Conservation (phyloP, 2,329 filamentous ascomycete species). For the Colletotrichum scovillei region DNA sequence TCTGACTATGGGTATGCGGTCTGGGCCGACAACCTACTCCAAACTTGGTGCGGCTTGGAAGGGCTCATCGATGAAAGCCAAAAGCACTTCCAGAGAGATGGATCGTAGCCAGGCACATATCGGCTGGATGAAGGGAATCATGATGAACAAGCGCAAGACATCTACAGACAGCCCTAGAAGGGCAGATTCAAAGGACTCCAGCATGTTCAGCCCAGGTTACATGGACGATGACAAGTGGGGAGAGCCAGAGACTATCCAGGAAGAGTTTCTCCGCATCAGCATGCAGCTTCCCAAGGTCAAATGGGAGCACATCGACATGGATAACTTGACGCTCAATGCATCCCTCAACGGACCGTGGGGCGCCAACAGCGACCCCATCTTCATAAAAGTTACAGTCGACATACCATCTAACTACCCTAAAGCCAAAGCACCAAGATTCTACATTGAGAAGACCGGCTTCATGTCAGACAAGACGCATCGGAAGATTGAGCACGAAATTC, state of each 20-base stretch:
- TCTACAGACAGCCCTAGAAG: slow-evolving; percentile 58
- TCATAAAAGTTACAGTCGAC: slow-evolving; percentile 70
- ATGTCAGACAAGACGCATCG: slow-evolving; percentile 68
- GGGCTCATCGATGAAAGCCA: slow-evolving; percentile 70
- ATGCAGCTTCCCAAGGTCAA: slow-evolving; percentile 71
- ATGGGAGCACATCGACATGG: slow-evolving; percentile 74
- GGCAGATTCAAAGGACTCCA: slow-evolving; percentile 63
- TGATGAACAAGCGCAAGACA: slow-evolving; percentile 67
- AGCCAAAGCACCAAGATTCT: slow-evolving; percentile 66
- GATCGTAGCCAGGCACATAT: slow-evolving; percentile 68
- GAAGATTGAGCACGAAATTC: slow-evolving; percentile 65
- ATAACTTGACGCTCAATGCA: slow-evolving; percentile 67
- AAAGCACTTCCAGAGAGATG: slow-evolving; percentile 52
- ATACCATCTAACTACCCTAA: slow-evolving; percentile 71
- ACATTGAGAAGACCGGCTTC: slow-evolving; percentile 70
- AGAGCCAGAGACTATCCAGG: slow-evolving; percentile 71
- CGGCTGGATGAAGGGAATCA: slow-evolving; percentile 77
- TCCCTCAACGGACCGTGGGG: slow-evolving; percentile 76
- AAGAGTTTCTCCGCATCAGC: slow-evolving; percentile 73
- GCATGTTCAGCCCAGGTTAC: slow-evolving; percentile 62
- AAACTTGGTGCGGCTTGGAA: slow-evolving; percentile 59
- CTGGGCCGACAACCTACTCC: slow-evolving; percentile 52
- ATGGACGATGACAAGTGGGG: slow-evolving; percentile 68
- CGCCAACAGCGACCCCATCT: slow-evolving; percentile 64
- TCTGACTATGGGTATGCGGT: slow-evolving; percentile 57